These are phyloP conservation scores for Trichosporon inkin DNA, from an alignment of 1,284 basidiomycete species.

Conservation along the genomic window DNA sequence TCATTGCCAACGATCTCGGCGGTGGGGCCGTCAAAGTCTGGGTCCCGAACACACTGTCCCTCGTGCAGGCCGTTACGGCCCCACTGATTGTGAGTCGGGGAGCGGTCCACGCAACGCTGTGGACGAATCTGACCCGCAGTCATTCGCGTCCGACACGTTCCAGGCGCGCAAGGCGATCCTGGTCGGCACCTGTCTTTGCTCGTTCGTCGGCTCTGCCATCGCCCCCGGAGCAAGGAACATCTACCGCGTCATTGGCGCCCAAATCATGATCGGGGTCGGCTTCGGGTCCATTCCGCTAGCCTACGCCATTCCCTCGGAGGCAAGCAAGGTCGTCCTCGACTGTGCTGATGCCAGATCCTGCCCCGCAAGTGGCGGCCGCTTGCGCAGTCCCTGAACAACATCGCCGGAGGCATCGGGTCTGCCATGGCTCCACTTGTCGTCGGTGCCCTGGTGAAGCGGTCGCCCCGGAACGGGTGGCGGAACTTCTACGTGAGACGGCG, in stretches of 20 bases:
- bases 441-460: background rate
- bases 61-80: slow-evolving; percentile 13
- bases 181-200: slow-evolving; percentile 8
- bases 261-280: slow-evolving; percentile 17
- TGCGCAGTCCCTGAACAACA: slow-evolving; percentile 9
- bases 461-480: slow-evolving; percentile 8
- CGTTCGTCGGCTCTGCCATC: slow-evolving; percentile 19
- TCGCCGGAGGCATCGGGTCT: slow-evolving; percentile 6
- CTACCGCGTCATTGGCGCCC: slow-evolving; percentile 17
- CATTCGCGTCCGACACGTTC: slow-evolving; percentile 19
- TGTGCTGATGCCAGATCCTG: slow-evolving; percentile 1
- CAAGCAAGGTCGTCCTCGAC: background rate
- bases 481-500: slow-evolving; percentile 8
- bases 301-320: slow-evolving; percentile 18
- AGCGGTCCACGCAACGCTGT: background rate
- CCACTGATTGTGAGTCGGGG: slow-evolving; percentile 15
- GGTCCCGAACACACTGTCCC: slow-evolving; percentile 14
- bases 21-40: slow-evolving; percentile 7
- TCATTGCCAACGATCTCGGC: slow-evolving; percentile 10
- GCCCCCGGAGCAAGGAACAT: slow-evolving; percentile 14
- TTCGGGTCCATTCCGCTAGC: slow-evolving; percentile 16
- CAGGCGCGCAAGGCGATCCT: slow-evolving; percentile 15
- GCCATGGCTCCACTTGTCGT: background rate
- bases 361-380: slow-evolving; percentile 13
- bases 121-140: background rate